Base-by-base conservation (phyloP, 2,329 filamentous ascomycete species). In the Colletotrichum sp. region DNA sequence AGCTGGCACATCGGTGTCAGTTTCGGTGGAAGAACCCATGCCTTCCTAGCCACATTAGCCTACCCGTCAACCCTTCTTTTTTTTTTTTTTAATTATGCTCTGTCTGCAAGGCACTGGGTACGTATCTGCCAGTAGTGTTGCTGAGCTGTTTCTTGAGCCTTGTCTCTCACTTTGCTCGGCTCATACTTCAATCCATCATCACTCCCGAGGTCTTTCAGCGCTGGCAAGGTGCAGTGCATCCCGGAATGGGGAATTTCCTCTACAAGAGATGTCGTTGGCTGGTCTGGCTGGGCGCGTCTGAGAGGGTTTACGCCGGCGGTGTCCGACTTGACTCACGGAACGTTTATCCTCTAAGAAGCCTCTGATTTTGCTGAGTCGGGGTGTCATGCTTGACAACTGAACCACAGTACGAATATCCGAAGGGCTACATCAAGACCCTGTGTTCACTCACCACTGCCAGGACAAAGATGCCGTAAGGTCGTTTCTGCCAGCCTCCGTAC, bases 1-100 rank as follows among this genome's bases (percentile, higher is more conserved):
- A 52, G 60, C 52, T 77, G 44, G 71, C 36, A 59, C 39, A 63
- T 57, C 66, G 67, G 63, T 69, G 68, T 72, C 68, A 65, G 18
- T 63, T 30, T 36, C 26, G 60, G 73, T 57, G 68, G 69, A 72
- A 72, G 57, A 69, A 36, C 34, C 68, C 65, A 76, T 62, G 34
- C 69, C 69, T 52, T 71, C 26, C 70, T 70, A 69, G 76, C 59
- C 34, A 77, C 74, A 70, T 77, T 77, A 77, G 76, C 76, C 39
- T 74, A 67, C 74, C 76, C 70, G 74, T 71, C 76, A 65, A 77
- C 65, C 57, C 60, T 62, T 49, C 70, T n/a, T n/a, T n/a, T 59
- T 26, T 49, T 32, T 26, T 44, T 77, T 63, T 30, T 24, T n/a
- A 8, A 8, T 18, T n/a, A 7, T 16, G 21, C 49, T 71, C 39